Evolutionary conservation across 139 green algal species (phyloP), one percentile per base, ranked within the genome.

Genomic region (Picochlorum sp.): DNA sequence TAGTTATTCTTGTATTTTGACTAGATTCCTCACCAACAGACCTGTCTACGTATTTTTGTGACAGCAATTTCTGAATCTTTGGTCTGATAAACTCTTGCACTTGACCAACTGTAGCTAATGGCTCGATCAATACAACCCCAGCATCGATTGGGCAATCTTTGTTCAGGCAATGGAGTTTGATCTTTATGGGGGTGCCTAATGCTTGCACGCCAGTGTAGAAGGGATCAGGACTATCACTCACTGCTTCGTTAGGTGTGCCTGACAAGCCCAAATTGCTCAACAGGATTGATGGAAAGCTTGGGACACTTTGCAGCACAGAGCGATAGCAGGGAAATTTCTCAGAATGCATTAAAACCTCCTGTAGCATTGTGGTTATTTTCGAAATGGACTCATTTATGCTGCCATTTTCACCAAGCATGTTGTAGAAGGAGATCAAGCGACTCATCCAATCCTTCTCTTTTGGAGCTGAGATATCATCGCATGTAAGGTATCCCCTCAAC

Each of bases 51-150:
- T 18, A 34, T 59, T 21, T 59, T 30, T 20, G 13, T 37, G n/a
- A 30, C 51, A 34, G 4, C 37, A 49, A 31, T 18, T 45, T 45
- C 11, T 85, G 74, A 4, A 98, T 91, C 0, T 89, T 70, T 4
- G 83, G 82, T 73, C 81, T 97, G 57, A 98, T 76, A 66, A 96
- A 98, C 31, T 97, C 93, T 74, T 98, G 93, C 11, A 98, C 84
- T 7, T 93, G 88, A 18, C 50, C 58, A 67, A 98, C 85, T 49
- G 83, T 96, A 18, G 90, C 92, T 24, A 98, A 76, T 0, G 92
- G 92, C 77, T 98, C 92, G 13, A 98, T 95, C 0, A 98, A 72
- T 34, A 98, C 90, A 9, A 96, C 76, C 65, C 92, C 96, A 52
- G 67, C 58, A 47, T 50, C 64, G 51, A 52, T 37, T 60, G 20